phyloP scores from a whole-genome alignment of 2,329 filamentous ascomycete genomes.

The Fusarium mundagurra region DNA sequence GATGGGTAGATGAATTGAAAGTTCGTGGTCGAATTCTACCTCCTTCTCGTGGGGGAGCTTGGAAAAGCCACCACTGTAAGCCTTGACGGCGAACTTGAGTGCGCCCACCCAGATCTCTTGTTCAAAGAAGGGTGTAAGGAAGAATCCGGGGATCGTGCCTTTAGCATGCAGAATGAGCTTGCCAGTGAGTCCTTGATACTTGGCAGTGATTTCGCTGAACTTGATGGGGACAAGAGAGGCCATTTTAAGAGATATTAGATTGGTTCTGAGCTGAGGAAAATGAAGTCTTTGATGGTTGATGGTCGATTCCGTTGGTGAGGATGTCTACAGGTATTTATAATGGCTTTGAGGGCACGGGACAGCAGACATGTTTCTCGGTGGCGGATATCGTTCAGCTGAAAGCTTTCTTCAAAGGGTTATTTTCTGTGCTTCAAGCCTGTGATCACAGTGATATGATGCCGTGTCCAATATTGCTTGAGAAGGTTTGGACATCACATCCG shows the following conservation, averaged over 20 bases:
- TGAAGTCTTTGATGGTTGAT: neutral
- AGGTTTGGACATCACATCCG: neutral
- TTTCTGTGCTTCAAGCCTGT: fast-evolving
- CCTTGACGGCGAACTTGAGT: neutral
- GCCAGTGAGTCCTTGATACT: neutral
- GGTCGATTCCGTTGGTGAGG: neutral
- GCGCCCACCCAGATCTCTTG: neutral
- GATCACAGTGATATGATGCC: neutral
- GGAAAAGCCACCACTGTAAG: neutral
- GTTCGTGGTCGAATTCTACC: neutral
- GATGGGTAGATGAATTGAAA: neutral
- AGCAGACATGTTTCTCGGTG: neutral
- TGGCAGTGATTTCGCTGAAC: neutral
- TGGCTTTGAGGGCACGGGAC: fast-evolving
- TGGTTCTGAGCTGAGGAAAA: neutral
- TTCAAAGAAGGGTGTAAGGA: neutral
- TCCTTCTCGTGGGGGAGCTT: neutral
- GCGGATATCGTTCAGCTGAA: neutral
- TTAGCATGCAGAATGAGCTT: neutral
- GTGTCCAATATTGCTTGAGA: neutral
- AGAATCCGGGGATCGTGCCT: neutral
- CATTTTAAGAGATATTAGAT: neutral
- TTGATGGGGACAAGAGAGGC: neutral
- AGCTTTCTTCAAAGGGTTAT: neutral
- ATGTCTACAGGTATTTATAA: neutral